Percentiles rank a stretch among this genome's conserved stretches.
These are phyloP conservation scores for Pseudogymnoascus sp. DNA, from an alignment of 2,329 filamentous ascomycete species.

Conservation along the genomic window DNA sequence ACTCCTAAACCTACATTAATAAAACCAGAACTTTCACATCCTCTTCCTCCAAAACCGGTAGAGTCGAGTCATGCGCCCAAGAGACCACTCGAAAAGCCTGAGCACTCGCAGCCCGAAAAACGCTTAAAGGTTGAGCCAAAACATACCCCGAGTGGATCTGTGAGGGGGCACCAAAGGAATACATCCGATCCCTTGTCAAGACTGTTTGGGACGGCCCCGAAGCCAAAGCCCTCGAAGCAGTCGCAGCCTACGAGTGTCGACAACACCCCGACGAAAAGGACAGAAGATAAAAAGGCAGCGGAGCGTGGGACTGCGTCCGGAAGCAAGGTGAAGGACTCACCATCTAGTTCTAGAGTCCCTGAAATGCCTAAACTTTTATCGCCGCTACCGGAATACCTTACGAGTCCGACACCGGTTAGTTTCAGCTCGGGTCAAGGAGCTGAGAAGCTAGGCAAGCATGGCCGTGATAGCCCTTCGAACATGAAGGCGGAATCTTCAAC, in stretches of 20 bases:
- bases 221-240: not conserved
- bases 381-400: not conserved
- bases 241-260: not conserved
- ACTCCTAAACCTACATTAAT: constrained; percentile 25
- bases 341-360: not conserved
- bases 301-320: not conserved
- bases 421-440: not conserved
- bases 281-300: not conserved
- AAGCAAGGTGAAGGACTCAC: not conserved
- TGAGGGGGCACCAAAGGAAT: not conserved
- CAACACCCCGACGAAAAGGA: not conserved
- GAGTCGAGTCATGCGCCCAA: constrained; percentile 18
- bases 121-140: constrained; percentile 22
- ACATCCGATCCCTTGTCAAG: not conserved
- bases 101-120: constrained; percentile 23
- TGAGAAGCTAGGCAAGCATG: not conserved
- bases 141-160: not conserved
- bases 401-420: not conserved
- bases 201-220: not conserved
- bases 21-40: not conserved
- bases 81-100: constrained; percentile 23
- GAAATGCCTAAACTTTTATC: not conserved
- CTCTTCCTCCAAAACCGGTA: not conserved
- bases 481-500: not conserved
- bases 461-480: not conserved